Percentiles rank a stretch among this genome's conserved stretches.
Evolutionary conservation across 352 stramenopile species (phyloP).

Genomic region (Saprolegnia parasitica): DNA sequence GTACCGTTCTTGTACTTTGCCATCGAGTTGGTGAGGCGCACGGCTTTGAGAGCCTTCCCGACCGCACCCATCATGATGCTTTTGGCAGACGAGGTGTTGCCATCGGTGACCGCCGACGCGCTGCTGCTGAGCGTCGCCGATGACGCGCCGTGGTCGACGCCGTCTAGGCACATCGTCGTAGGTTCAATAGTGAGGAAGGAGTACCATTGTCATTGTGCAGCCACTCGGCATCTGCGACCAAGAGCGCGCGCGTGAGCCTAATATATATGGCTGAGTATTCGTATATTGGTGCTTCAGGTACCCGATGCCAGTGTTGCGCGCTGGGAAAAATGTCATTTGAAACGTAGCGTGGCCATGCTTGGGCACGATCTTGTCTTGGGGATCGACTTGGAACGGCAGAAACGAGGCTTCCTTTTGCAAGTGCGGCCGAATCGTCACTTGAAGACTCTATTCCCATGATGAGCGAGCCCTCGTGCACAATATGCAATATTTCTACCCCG

Average conservation of each 20-base stretch:
- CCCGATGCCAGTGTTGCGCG: not conserved
- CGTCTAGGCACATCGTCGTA: not conserved
- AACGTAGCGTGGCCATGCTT: slow-evolving; percentile 27
- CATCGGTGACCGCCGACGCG: not conserved
- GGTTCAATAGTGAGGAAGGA: not conserved
- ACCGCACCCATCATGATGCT: slow-evolving; percentile 33
- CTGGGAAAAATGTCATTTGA: slow-evolving; percentile 41
- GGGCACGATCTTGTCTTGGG: slow-evolving; percentile 13
- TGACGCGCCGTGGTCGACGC: not conserved
- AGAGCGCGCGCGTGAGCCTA: slow-evolving; percentile 36
- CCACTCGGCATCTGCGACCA: slow-evolving; percentile 68
- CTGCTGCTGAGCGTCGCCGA: not conserved
- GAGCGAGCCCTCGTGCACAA: not conserved
- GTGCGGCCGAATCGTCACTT: slow-evolving; percentile 21
- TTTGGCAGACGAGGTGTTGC: slow-evolving; percentile 19
- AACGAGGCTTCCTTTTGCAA: slow-evolving; percentile 28
- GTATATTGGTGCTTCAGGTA: not conserved
- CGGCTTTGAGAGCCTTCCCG: slow-evolving; percentile 65
- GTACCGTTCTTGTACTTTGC: slow-evolving; percentile 17
- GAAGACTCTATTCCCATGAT: not conserved
- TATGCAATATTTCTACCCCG: not conserved
- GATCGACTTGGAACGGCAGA: slow-evolving; percentile 41
- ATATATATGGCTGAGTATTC: slow-evolving; percentile 8
- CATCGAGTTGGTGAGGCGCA: slow-evolving; percentile 53
- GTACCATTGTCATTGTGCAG: slow-evolving; percentile 24